These are phyloP conservation scores for Hymenoscyphus salicellus DNA, from an alignment of 2,329 filamentous ascomycete genomes.

Conservation along the genomic window DNA sequence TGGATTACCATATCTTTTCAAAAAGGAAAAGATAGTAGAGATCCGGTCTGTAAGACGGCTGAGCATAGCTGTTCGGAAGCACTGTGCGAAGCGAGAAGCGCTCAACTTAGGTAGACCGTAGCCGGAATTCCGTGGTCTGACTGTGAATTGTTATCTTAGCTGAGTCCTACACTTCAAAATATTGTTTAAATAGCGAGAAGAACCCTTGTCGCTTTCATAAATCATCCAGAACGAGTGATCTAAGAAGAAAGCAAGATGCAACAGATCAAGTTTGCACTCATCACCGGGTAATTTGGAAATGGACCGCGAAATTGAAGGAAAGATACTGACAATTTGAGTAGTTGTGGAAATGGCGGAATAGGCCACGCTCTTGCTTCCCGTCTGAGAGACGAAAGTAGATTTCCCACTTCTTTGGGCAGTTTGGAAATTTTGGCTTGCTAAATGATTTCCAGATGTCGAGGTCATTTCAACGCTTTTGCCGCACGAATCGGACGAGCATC, in stretches of 20 bases:
- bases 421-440: neutral
- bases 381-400: neutral
- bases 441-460: neutral
- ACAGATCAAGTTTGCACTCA: neutral
- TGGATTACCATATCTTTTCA: neutral
- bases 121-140: neutral
- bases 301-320: neutral
- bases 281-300: neutral
- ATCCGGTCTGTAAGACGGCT: conserved; percentile 3
- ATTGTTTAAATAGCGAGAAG: neutral
- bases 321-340: neutral
- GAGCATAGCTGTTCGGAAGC: neutral
- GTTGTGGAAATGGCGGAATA: neutral
- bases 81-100: no score
- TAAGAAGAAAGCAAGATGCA: neutral
- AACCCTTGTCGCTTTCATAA: neutral
- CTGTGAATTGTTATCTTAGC: neutral
- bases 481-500: neutral
- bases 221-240: neutral
- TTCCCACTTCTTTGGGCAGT: neutral
- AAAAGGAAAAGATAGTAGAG: neutral
- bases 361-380: neutral
- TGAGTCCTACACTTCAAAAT: neutral
- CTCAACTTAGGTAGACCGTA: no score
- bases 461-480: neutral